These are phyloP conservation scores for Ulota crispa DNA, from an alignment of 225 moss, liverwort and hornwort genomes.

Conservation along the genomic window DNA sequence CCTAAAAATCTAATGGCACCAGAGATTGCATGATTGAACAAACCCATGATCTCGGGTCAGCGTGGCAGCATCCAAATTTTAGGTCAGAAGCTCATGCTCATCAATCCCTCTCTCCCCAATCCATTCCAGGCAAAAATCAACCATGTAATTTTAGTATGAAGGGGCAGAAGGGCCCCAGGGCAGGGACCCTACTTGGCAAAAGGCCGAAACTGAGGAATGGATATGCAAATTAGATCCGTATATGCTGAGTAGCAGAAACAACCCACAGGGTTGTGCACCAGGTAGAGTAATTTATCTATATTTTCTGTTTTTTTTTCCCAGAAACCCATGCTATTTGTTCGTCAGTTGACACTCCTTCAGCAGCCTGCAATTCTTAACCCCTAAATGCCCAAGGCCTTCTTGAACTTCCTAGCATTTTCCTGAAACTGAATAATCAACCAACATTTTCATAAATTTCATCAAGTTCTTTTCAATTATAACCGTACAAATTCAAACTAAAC, in stretches of 20 bases:
- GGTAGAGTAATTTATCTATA: neutral
- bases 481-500: too few relatives aligned
- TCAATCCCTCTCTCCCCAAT: neutral
- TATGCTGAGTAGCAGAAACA: neutral
- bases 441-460: too few relatives aligned
- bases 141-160: neutral
- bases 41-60: neutral
- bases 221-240: slow-evolving; percentile 24
- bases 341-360: neutral
- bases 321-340: neutral
- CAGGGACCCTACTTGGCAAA: neutral
- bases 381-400: too few relatives aligned
- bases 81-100: neutral
- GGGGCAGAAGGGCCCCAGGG: neutral
- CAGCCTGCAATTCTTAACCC: neutral
- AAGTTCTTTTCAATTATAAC: too few relatives aligned
- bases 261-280: rapidly evolving
- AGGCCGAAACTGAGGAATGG: neutral
- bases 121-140: neutral
- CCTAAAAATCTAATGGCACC: too few relatives aligned
- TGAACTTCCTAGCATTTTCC: too few relatives aligned
- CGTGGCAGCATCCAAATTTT: neutral
- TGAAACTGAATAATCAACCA: too few relatives aligned
- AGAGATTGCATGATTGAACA: neutral
- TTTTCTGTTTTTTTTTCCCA: neutral